These are phyloP conservation scores for Westerdykella ornata DNA, from an alignment of 2,329 filamentous ascomycete genomes.

Conservation along the genomic window DNA sequence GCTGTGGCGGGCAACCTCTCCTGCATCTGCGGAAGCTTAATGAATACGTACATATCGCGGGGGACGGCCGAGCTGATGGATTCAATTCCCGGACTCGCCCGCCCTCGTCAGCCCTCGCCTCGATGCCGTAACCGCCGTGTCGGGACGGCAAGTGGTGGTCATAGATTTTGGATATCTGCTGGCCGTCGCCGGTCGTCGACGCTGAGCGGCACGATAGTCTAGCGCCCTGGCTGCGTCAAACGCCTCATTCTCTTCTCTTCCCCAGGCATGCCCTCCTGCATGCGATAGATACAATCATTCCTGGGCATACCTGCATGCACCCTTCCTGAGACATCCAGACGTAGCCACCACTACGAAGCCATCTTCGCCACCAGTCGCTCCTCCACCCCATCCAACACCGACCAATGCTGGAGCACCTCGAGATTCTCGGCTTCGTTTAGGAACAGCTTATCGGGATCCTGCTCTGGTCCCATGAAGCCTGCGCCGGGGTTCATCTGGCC, in stretches of 20 bases:
- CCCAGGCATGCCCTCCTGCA: background rate
- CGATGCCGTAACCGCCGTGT: conserved; percentile 19
- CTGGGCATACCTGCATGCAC: background rate
- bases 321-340: background rate
- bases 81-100: too few relatives aligned
- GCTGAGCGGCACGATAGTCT: conserved; percentile 13
- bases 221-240: background rate
- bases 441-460: conserved; percentile 95
- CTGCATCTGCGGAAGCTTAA: background rate
- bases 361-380: conserved; percentile 61
- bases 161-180: conserved; percentile 23
- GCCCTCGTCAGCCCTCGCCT: conserved; percentile 8
- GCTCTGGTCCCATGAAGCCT: conserved; percentile 82
- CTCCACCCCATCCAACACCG: conserved; percentile 82
- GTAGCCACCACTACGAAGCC: conserved; percentile 13
- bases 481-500: conserved; percentile 64
- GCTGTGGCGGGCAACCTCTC: background rate
- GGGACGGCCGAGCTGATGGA: conserved; percentile 6
- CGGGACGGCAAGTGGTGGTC: conserved; percentile 17
- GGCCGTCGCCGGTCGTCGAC: conserved; percentile 16
- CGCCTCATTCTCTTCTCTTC: conserved; percentile 3
- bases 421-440: conserved; percentile 88
- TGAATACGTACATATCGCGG: background rate
- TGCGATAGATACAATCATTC: background rate
- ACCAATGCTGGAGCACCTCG: conserved; percentile 89